Conservation (phyloP, 1,284 basidiomycete genomes). For the Sanghuangporus weigelae region DNA sequence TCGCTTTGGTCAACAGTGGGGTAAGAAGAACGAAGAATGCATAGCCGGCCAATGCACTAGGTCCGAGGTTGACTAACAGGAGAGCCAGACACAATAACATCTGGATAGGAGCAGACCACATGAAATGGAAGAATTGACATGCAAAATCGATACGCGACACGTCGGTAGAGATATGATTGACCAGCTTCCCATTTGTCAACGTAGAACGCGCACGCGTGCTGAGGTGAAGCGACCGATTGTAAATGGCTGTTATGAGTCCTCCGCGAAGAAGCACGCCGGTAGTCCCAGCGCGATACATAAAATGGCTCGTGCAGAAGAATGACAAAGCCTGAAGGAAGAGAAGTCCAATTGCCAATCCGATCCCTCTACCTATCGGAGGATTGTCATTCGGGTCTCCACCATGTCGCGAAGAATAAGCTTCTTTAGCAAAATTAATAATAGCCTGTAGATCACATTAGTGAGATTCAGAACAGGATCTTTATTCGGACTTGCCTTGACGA, state of each 20-base stretch:
- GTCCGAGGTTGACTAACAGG: constrained; percentile 68
- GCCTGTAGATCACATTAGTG: constrained; percentile 34
- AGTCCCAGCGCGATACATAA: constrained; percentile 69
- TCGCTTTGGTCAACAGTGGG: constrained; percentile 63
- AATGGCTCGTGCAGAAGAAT: constrained; percentile 74
- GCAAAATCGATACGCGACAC: constrained; percentile 89
- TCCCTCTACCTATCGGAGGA: constrained; percentile 64
- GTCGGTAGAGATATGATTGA: constrained; percentile 90
- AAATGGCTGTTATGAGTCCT: constrained; percentile 87
- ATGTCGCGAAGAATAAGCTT: constrained; percentile 55
- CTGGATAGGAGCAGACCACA: constrained; percentile 73
- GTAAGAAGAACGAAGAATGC: constrained; percentile 69
- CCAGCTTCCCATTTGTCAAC: constrained; percentile 44
- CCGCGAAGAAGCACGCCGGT: constrained; percentile 80
- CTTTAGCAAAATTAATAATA: constrained; percentile 70
- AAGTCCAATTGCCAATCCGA: constrained; percentile 72
- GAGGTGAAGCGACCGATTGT: constrained; percentile 72
- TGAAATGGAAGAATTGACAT: constrained; percentile 77
- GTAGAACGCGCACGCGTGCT: constrained; percentile 80
- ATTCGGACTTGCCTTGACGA: constrained; percentile 54
- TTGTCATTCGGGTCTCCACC: constrained; percentile 34
- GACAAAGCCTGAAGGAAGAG: constrained; percentile 65
- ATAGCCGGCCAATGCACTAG: constrained; percentile 79
- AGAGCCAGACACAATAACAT: constrained; percentile 67
- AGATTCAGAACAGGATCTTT: neutral